Conservation (phyloP, 805 yeast species). For the Starmerella scarabaei region DNA sequence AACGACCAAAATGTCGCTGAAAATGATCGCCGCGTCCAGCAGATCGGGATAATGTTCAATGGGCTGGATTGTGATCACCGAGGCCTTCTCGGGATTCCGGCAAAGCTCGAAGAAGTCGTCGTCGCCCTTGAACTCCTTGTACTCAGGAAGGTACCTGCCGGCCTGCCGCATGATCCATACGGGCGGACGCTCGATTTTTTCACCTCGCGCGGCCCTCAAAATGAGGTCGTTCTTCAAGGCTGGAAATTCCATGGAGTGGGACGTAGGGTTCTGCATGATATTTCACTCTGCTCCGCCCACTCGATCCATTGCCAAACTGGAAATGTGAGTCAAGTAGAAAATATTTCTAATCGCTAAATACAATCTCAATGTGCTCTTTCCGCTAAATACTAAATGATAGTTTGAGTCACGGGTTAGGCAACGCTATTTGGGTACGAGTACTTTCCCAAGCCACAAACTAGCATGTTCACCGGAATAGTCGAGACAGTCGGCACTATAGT, state of each 20-base stretch:
- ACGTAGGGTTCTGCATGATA: background rate
- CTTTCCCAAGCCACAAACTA: too few species aligned
- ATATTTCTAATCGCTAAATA: too few species aligned
- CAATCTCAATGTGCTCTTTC: too few species aligned
- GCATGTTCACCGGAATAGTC: constrained; percentile 90
- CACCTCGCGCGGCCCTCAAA: constrained; percentile 81
- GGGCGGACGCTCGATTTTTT: constrained; percentile 90
- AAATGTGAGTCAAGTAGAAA: too few species aligned
- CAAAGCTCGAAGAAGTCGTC: constrained; percentile 93
- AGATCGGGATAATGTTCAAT: constrained; percentile 77
- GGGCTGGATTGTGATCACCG: constrained; percentile 92
- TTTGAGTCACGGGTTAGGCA: too few species aligned
- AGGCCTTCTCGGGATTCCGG: constrained; percentile 84
- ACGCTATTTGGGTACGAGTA: too few species aligned
- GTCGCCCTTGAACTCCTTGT: constrained; percentile 73
- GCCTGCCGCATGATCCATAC: constrained; percentile 36
- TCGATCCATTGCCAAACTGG: too few species aligned
- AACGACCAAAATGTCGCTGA: constrained; percentile 86
- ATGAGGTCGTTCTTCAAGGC: constrained; percentile 79
- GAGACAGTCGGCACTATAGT: constrained; percentile 62
- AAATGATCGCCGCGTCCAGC: constrained; percentile 92
- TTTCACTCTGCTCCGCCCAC: too few species aligned
- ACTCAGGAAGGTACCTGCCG: constrained; percentile 47
- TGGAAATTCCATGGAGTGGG: constrained; percentile 28
- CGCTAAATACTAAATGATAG: too few species aligned